Base-by-base conservation (phyloP, 139 green algal genomes). In the Tetraselmis chui region DNA sequence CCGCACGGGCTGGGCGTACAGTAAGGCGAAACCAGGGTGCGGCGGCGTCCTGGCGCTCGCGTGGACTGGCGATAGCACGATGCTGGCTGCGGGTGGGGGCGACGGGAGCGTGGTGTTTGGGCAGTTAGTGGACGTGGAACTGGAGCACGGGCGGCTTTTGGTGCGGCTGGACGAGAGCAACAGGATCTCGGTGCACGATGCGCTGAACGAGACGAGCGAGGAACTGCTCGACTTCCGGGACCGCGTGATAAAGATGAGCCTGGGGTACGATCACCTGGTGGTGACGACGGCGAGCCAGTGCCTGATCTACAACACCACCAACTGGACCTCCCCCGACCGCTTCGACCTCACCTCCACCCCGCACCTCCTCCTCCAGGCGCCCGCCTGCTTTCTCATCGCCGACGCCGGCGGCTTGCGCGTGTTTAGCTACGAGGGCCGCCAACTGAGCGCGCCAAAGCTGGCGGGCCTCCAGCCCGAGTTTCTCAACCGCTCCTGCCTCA, bases 21-120 rank as follows among this genome's bases (percentile, higher is more conserved):
- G 85, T 28, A 93, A 93, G 86, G 83, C 74, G 1, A 78, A 31
- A n/a, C 59, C 82, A 2, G 82, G 90, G 29, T 85, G 84, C 5
- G 90, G 91, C 1, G 91, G 86, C 1, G 30, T 94, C 22, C 79
- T 92, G 32, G 67, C 76, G 1, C 59, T 92, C 11, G 83, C 84
- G 32, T 97, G 93, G 93, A 93, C 87, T 0, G 74, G 87, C 29
- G 92, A 97, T 81, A 91, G 92, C 59, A 94, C 92, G 18, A 81
- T 90, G 86, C 79, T 95, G 32, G 92, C 91, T 32, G 89, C 59
- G 0, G 80, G 82, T 23, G 92, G 91, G 28, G 88, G 89, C 84
- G 91, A 85, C 59, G 92, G 93, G 18, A 27, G 32, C 18, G 75
- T 95, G 28, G 84, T 81, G 28, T 88, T 95, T 80, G 93, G 84